Conservation (phyloP, 495 filamentous ascomycete genomes). For the Xylona heveae region DNA sequence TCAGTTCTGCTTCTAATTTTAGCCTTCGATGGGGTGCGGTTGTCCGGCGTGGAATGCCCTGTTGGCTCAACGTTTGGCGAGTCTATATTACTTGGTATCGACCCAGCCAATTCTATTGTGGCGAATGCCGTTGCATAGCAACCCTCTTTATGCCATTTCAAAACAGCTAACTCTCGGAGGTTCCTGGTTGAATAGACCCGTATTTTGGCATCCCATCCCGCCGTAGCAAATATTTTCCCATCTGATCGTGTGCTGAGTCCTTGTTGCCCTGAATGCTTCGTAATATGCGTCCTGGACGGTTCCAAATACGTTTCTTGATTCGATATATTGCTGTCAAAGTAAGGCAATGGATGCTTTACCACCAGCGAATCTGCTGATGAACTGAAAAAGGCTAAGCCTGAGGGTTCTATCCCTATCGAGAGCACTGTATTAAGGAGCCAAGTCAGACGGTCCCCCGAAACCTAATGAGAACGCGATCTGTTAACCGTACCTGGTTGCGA, state of each 20-base stretch:
- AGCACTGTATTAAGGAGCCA: constrained; percentile 27
- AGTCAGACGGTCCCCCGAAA: neutral
- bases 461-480: neutral
- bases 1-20: constrained; percentile 7
- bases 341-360: constrained; percentile 38
- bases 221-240: constrained; percentile 68
- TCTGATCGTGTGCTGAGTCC: constrained; percentile 56
- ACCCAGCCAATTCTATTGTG: constrained; percentile 13
- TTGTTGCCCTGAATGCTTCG: constrained; percentile 83
- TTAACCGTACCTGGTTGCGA: constrained; percentile 36
- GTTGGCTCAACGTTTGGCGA: neutral
- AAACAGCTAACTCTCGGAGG: constrained; percentile 74
- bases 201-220: constrained; percentile 72
- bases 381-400: constrained; percentile 43
- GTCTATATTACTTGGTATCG: neutral
- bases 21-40: too few species aligned
- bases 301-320: constrained; percentile 10
- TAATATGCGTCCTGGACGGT: constrained; percentile 41
- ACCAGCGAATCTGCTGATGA: constrained; percentile 62
- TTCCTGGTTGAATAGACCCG: constrained; percentile 64
- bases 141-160: constrained; percentile 89
- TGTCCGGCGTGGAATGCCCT: too few species aligned
- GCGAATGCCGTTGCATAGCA: constrained; percentile 77
- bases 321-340: constrained; percentile 5
- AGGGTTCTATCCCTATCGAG: constrained; percentile 44